These are phyloP conservation scores for Suillus subaureus DNA, from an alignment of 768 basidiomycete species.

Conservation along the genomic window DNA sequence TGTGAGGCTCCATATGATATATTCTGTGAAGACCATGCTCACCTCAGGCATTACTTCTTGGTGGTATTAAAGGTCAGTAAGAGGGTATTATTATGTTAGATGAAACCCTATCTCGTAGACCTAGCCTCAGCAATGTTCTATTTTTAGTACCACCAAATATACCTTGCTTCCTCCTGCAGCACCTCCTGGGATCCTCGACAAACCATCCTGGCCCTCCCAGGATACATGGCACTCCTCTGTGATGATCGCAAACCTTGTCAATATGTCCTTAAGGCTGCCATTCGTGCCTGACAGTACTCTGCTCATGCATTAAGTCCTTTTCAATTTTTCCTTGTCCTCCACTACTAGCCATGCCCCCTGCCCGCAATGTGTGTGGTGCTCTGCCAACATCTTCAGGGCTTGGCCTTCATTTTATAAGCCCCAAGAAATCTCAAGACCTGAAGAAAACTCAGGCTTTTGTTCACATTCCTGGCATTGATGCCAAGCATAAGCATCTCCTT, in stretches of 20 bases:
- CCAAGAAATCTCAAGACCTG: conserved; percentile 15
- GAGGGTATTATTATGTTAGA: background rate
- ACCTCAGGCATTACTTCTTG: background rate
- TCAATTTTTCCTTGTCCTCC: background rate
- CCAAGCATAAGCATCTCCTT: conserved; percentile 1
- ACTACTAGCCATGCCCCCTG: background rate
- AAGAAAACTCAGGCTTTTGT: conserved; percentile 11
- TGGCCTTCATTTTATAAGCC: conserved; percentile 19
- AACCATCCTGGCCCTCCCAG: background rate
- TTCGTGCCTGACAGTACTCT: background rate
- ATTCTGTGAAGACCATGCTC: background rate
- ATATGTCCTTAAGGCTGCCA: background rate
- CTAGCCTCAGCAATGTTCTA: background rate
- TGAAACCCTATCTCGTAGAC: background rate
- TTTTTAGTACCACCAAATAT: background rate
- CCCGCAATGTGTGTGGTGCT: background rate
- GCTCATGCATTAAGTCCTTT: background rate
- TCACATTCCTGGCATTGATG: background rate
- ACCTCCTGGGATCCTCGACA: background rate
- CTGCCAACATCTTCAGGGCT: conserved; percentile 13
- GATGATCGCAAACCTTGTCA: background rate
- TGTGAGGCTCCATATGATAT: background rate
- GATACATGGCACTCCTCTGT: background rate
- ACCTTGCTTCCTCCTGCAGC: background rate
- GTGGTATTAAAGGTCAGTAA: background rate